Conservation (phyloP, 2,329 filamentous ascomycete species). For the Aspergillus aculeatinus region DNA sequence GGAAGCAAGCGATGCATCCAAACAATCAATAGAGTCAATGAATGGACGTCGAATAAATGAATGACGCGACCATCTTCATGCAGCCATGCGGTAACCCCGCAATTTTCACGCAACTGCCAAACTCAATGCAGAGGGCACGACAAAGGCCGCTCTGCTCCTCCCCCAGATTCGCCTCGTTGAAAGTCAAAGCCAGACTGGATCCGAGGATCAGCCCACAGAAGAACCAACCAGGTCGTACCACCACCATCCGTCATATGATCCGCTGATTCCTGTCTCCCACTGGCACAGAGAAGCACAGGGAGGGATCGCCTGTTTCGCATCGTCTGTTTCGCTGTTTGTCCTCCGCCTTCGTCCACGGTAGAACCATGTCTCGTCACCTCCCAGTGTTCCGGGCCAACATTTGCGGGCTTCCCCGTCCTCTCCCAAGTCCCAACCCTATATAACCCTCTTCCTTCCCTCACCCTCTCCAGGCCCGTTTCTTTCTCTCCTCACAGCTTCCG, state of each 20-base stretch:
- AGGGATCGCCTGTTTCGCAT: not conserved
- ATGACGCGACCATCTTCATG: not conserved
- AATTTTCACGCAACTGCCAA: not conserved
- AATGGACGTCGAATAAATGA: not conserved
- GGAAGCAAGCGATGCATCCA: not conserved
- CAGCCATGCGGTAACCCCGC: not conserved
- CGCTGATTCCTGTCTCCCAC: not conserved
- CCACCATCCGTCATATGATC: conserved; percentile 3
- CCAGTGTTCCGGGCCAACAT: not conserved
- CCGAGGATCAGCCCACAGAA: conserved; percentile 6
- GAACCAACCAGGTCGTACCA: conserved; percentile 7
- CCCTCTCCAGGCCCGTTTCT: not conserved
- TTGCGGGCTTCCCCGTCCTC: not conserved
- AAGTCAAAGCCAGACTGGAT: not conserved
- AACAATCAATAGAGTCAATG: not conserved
- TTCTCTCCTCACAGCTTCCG: not conserved
- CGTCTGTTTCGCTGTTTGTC: not conserved
- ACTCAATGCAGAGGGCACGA: not conserved
- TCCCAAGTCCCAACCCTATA: not conserved
- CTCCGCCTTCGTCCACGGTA: not conserved
- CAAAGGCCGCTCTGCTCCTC: not conserved
- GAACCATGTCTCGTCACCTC: not conserved
- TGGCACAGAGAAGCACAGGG: not conserved
- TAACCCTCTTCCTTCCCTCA: not conserved
- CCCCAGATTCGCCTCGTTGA: not conserved